These are phyloP conservation scores for Exobasidium rhododendri DNA, from an alignment of 1,284 basidiomycete species.

Conservation along the genomic window DNA sequence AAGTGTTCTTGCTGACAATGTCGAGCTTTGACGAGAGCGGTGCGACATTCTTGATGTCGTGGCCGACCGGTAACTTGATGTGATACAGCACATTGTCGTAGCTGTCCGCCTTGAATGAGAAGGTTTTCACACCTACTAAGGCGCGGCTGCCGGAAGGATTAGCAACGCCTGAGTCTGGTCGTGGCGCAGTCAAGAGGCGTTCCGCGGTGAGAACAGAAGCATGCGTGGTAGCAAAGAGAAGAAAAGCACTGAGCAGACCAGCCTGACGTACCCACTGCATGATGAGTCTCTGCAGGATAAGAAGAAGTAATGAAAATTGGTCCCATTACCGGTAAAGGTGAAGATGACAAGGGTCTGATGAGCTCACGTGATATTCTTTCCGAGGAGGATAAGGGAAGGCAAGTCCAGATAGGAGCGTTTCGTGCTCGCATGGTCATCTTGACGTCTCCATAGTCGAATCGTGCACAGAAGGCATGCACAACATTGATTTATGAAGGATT, in stretches of 20 bases:
- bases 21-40: not conserved
- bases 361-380: no score
- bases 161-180: constrained; percentile 4
- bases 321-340: no score
- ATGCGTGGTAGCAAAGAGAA: not conserved
- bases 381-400: no score
- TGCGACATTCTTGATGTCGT: not conserved
- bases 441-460: no score
- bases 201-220: constrained; percentile 9
- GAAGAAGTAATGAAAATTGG: no score
- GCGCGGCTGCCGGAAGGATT: constrained; percentile 8
- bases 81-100: not conserved
- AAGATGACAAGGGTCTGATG: no score
- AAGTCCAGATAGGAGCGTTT: no score
- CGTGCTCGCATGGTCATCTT: no score
- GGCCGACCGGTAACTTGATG: not conserved
- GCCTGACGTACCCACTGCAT: not conserved
- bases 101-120: not conserved
- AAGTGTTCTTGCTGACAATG: constrained; percentile 6
- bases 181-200: constrained; percentile 13
- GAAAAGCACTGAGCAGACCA: not conserved
- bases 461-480: no score
- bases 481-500: no score
- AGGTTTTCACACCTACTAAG: not conserved
- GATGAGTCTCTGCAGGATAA: no score